These are phyloP conservation scores for Piloderma croceum DNA, from an alignment of 768 basidiomycete genomes.

Conservation along the genomic window DNA sequence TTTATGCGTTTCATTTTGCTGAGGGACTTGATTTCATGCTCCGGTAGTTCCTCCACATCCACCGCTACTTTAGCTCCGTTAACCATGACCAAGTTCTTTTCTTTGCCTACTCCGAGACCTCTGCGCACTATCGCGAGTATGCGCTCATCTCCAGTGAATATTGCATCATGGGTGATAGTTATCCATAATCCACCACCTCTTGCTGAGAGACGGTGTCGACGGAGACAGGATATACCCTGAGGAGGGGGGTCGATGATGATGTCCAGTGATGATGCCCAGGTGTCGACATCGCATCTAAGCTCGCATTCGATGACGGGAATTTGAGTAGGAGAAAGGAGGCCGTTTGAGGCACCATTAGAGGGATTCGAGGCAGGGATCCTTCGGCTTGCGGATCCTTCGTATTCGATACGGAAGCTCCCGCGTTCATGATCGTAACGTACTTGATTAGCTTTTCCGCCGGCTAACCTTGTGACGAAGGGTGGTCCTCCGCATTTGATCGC, in stretches of 20 bases:
- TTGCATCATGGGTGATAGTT: conserved; percentile 79
- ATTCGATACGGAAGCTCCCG: conserved; percentile 75
- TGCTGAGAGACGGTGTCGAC: conserved; percentile 78
- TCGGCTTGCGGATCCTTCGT: conserved; percentile 59
- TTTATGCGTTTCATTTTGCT: conserved; percentile 82
- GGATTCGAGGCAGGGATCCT: conserved; percentile 24
- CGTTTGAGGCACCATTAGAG: conserved; percentile 8
- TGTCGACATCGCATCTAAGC: conserved; percentile 86
- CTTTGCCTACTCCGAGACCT: conserved; percentile 58
- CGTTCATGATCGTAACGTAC: conserved; percentile 87
- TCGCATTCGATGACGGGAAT: conserved; percentile 76
- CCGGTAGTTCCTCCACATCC: conserved; percentile 84
- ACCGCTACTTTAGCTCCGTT: conserved; percentile 83
- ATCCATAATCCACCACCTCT: conserved; percentile 94
- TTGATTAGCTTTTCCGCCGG: conserved; percentile 68
- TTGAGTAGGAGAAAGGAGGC: conserved; percentile 10
- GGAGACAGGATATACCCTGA: conserved; percentile 71
- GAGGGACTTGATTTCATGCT: conserved; percentile 78
- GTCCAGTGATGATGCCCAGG: conserved; percentile 79
- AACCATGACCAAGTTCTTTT: conserved; percentile 79
- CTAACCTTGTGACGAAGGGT: conserved; percentile 80
- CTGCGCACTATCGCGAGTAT: conserved; percentile 69
- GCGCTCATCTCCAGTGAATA: conserved; percentile 73
- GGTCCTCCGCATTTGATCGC: conserved; percentile 95
- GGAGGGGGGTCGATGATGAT: conserved; percentile 93